A percentile compares a stretch with the other conserved stretches of the same genome.
These are phyloP conservation scores for Chalaropsis ovoidea DNA, from an alignment of 2,329 filamentous ascomycete species.

Conservation along the genomic window DNA sequence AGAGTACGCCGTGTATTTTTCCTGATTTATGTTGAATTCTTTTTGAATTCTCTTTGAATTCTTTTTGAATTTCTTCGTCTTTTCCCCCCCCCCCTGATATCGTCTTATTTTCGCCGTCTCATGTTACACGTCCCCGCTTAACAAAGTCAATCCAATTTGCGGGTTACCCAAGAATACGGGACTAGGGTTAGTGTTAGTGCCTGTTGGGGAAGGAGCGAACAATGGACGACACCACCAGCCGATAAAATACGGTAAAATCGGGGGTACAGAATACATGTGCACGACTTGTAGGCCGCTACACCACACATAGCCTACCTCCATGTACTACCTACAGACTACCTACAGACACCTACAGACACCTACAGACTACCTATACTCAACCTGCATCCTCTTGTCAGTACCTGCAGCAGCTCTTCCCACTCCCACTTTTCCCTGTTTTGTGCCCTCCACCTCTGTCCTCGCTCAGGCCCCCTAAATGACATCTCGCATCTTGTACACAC, in stretches of 20 bases:
- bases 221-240: not conserved
- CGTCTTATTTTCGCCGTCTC: not conserved
- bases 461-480: too few relatives aligned
- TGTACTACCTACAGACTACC: too few relatives aligned
- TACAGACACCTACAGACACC: too few relatives aligned
- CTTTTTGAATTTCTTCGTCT: not conserved
- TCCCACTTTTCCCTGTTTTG: conserved; percentile 5
- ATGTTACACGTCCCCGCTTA: not conserved
- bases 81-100: not conserved
- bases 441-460: not conserved
- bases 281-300: too few relatives aligned
- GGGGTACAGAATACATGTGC: too few relatives aligned
- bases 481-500: too few relatives aligned
- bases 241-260: too few relatives aligned
- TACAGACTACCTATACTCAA: too few relatives aligned
- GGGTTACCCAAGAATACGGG: not conserved
- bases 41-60: not conserved
- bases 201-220: not conserved
- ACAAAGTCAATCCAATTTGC: not conserved
- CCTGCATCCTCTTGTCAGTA: too few relatives aligned
- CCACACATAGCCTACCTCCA: too few relatives aligned
- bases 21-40: not conserved
- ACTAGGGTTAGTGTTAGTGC: not conserved
- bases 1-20: too few relatives aligned
- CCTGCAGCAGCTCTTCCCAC: not conserved